Conservation (phyloP, 768 basidiomycete genomes). For the Tricholomella constricta region DNA sequence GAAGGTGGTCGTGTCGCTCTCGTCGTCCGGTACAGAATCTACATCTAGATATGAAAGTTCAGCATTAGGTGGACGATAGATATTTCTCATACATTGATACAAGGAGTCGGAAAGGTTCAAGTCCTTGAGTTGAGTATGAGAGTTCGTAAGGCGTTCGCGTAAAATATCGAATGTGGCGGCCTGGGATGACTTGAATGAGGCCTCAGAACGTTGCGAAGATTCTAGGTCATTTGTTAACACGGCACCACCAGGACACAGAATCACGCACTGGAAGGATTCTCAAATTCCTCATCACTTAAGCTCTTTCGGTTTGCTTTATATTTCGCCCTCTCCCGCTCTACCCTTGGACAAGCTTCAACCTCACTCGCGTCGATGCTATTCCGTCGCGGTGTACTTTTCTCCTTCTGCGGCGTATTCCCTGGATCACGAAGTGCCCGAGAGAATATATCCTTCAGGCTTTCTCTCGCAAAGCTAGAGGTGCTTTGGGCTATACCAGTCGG, state of each 20-base stretch:
- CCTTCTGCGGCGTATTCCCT: slow-evolving; percentile 64
- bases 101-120: slow-evolving; percentile 31
- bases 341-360: slow-evolving; percentile 54
- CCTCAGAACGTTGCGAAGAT: slow-evolving; percentile 27
- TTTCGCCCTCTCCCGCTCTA: slow-evolving; percentile 39
- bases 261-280: slow-evolving; percentile 51
- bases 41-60: background rate
- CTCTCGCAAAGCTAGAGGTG: slow-evolving; percentile 51
- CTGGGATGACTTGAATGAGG: slow-evolving; percentile 44
- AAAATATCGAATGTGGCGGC: slow-evolving; percentile 49
- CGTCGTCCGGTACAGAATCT: slow-evolving; percentile 22
- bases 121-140: slow-evolving; percentile 38
- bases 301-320: slow-evolving; percentile 58
- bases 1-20: slow-evolving; percentile 41
- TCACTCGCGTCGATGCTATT: slow-evolving; percentile 65
- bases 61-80: background rate
- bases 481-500: slow-evolving; percentile 36
- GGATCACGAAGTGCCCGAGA: slow-evolving; percentile 65
- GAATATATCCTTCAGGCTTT: slow-evolving; percentile 66
- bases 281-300: slow-evolving; percentile 69
- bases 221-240: slow-evolving; percentile 15
- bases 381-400: slow-evolving; percentile 39
- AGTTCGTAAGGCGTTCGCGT: slow-evolving; percentile 44
- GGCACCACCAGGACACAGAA: slow-evolving; percentile 3
- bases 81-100: slow-evolving; percentile 33